These are phyloP conservation scores for Podila horticola DNA, from an alignment of 192 early-diverging fungal genomes.

Conservation along the genomic window DNA sequence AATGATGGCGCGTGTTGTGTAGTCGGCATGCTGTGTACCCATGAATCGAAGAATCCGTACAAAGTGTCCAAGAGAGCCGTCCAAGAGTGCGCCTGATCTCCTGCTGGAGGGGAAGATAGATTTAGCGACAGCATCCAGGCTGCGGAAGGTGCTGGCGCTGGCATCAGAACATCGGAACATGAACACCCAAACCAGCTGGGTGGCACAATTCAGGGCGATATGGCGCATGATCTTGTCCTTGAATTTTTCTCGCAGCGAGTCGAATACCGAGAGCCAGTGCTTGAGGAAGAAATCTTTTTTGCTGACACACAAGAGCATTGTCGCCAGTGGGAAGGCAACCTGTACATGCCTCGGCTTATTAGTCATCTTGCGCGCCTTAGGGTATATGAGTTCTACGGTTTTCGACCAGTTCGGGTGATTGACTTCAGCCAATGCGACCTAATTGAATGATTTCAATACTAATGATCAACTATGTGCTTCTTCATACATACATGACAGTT, in stretches of 20 bases:
- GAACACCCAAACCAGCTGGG: conserved; percentile 93
- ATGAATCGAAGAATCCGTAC: conserved; percentile 79
- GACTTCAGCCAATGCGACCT: conserved; percentile 92
- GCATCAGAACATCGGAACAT: conserved; percentile 90
- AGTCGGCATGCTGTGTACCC: conserved; percentile 66
- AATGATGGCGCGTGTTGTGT: conserved; percentile 74
- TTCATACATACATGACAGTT: background rate
- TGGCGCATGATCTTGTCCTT: conserved; percentile 78
- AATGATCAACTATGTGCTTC: background rate
- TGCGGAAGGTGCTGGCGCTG: conserved; percentile 57
- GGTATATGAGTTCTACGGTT: conserved; percentile 90
- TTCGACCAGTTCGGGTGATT: conserved; percentile 95
- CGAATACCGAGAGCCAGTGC: conserved; percentile 77
- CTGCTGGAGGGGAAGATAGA: conserved; percentile 72
- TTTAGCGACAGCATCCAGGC: conserved; percentile 67
- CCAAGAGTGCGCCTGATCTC: conserved; percentile 66
- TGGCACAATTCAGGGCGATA: conserved; percentile 81
- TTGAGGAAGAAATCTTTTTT: conserved; percentile 88
- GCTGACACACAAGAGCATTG: conserved; percentile 92
- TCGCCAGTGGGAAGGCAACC: conserved; percentile 86
- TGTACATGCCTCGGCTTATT: conserved; percentile 82
- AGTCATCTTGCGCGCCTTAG: conserved; percentile 91
- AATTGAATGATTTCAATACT: conserved; percentile 1
- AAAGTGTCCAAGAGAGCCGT: conserved; percentile 74
- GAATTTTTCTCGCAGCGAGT: conserved; percentile 74